Conservation (phyloP, 2,329 filamentous ascomycete genomes). For the Clonostachys rhizophaga region DNA sequence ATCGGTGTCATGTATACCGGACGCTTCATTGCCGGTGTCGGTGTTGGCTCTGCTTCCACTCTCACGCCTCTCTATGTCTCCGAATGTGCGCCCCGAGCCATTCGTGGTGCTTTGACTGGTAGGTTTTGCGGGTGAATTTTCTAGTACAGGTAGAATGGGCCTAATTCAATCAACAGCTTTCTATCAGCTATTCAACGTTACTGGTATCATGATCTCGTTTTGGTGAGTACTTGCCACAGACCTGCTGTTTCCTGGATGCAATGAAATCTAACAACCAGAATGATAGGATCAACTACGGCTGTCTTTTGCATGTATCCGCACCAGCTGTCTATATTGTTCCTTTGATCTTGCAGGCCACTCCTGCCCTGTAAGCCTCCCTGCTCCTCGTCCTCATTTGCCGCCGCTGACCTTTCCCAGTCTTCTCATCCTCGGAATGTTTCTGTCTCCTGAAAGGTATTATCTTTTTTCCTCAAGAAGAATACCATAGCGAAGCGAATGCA, state of each 20-base stretch:
- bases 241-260: too few relatives aligned
- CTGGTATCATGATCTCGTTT: constrained; percentile 34
- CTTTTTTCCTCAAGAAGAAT: too few relatives aligned
- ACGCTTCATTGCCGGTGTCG: constrained; percentile 46
- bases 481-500: too few relatives aligned
- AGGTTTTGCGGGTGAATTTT: constrained; percentile 5
- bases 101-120: constrained; percentile 43
- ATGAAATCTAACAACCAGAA: background rate
- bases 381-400: background rate
- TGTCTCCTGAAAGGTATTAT: constrained; percentile 44
- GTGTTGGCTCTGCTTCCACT: constrained; percentile 43
- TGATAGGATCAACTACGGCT: constrained; percentile 49
- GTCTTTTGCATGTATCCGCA: constrained; percentile 37
- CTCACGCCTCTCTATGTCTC: constrained; percentile 39
- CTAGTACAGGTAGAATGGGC: background rate
- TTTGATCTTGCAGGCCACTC: constrained; percentile 59
- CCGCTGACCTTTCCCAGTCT: background rate
- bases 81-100: constrained; percentile 44
- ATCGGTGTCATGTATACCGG: constrained; percentile 63
- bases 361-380: constrained; percentile 40
- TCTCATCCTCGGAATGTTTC: constrained; percentile 48
- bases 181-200: constrained; percentile 45
- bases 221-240: constrained; percentile 24
- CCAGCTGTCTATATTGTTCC: constrained; percentile 55
- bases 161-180: constrained; percentile 21